A percentile compares a stretch with the other conserved stretches of the same genome.
Conservation (phyloP, 495 filamentous ascomycete genomes). For the Venustampulla echinocandica region DNA sequence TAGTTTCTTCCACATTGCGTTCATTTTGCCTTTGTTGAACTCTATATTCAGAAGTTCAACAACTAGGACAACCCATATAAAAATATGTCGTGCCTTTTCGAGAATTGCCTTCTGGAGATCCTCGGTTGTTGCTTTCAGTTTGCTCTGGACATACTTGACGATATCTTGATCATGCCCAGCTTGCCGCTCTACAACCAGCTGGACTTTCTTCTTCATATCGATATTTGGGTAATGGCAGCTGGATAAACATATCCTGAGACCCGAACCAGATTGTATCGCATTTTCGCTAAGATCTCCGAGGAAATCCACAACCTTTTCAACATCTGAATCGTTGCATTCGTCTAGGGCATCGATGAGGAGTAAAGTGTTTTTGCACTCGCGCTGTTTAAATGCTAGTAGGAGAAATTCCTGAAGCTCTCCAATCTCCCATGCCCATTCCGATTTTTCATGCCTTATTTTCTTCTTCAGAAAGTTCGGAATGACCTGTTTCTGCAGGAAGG, state of each 20-base stretch:
- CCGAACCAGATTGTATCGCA: background rate
- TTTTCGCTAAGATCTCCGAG: slow-evolving; percentile 10
- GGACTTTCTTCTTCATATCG: slow-evolving; percentile 7
- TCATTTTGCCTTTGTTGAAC: background rate
- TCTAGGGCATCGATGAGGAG: slow-evolving; percentile 39
- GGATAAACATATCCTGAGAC: slow-evolving; percentile 27
- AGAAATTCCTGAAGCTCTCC: slow-evolving; percentile 4
- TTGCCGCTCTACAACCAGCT: slow-evolving; percentile 22
- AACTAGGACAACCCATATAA: slow-evolving; percentile 28
- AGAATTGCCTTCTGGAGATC: slow-evolving; percentile 9
- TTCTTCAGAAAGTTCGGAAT: slow-evolving; percentile 13
- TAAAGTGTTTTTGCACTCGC: slow-evolving; percentile 15
- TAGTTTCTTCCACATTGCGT: slow-evolving; percentile 2
- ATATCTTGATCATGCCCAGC: slow-evolving; percentile 24
- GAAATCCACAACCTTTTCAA: slow-evolving; percentile 13
- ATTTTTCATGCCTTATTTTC: slow-evolving; percentile 10
- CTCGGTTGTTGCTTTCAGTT: background rate
- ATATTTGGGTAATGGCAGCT: slow-evolving; percentile 31
- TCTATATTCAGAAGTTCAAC: slow-evolving; percentile 14
- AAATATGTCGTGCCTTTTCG: slow-evolving; percentile 20
- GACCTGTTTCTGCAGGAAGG: background rate
- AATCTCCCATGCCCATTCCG: slow-evolving; percentile 17
- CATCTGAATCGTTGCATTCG: slow-evolving; percentile 28
- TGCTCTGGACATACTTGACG: slow-evolving; percentile 15
- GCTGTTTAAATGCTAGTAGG: background rate